A percentile compares a stretch with the other conserved stretches of the same genome.
phyloP scores from a whole-genome alignment of 148 eudicot species.

The Oxyria digyna region DNA sequence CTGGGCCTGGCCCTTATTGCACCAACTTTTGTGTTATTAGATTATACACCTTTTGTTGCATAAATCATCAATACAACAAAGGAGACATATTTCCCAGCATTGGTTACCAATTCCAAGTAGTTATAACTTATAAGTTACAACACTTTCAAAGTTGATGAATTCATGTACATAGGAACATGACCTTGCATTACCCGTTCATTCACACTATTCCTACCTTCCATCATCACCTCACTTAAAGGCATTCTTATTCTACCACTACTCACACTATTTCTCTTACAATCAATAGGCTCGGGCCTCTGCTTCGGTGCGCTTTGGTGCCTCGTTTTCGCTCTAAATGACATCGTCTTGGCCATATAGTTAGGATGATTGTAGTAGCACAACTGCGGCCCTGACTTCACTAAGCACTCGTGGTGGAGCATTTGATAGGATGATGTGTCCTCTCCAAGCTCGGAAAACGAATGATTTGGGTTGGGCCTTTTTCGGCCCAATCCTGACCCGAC shows the following conservation, averaged over 20 bases:
- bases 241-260: conserved; percentile 22
- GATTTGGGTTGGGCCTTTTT: conserved; percentile 3
- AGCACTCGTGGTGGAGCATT: not conserved
- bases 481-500: conserved; percentile 31
- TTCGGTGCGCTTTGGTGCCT: conserved; percentile 71
- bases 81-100: no score
- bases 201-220: conserved; percentile 63
- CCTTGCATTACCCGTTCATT: conserved; percentile 74
- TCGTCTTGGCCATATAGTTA: conserved; percentile 46
- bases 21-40: not conserved
- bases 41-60: no score
- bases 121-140: no score
- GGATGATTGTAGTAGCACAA: conserved; percentile 16
- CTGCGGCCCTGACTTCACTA: not conserved
- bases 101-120: no score
- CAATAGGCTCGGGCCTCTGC: conserved; percentile 35
- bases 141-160: no score
- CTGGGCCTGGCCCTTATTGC: not conserved
- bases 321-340: conserved; percentile 41
- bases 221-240: conserved; percentile 38
- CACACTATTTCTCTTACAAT: not conserved
- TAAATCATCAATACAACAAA: no score
- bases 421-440: conserved; percentile 27
- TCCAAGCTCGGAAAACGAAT: conserved; percentile 20
- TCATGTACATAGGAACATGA: conserved; percentile 65